These are phyloP conservation scores for Cordyceps javanica DNA, from an alignment of 2,329 filamentous ascomycete genomes.

Conservation along the genomic window DNA sequence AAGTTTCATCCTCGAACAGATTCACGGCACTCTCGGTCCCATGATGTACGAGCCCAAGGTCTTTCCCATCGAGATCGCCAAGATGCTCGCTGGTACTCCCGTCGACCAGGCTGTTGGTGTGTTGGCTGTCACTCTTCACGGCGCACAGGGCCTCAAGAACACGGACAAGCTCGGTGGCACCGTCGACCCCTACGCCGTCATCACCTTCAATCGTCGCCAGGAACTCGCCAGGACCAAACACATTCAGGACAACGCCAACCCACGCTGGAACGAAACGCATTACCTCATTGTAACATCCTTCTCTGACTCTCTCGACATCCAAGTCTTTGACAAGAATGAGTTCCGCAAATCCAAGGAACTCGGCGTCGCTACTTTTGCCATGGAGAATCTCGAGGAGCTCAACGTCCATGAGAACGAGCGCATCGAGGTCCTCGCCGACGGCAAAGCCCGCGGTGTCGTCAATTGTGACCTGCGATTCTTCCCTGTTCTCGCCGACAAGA, in stretches of 20 bases:
- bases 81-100: slow-evolving; percentile 90
- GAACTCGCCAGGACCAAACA: slow-evolving; percentile 86
- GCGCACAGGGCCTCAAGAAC: slow-evolving; percentile 89
- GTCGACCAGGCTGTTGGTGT: slow-evolving; percentile 96
- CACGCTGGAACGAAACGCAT: slow-evolving; percentile 93
- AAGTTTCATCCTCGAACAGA: slow-evolving; percentile 89
- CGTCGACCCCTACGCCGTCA: slow-evolving; percentile 79
- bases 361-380: slow-evolving; percentile 74
- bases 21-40: slow-evolving; percentile 85
- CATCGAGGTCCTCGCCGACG: slow-evolving; percentile 77
- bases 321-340: slow-evolving; percentile 89
- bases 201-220: slow-evolving; percentile 78
- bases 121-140: slow-evolving; percentile 83
- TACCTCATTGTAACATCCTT: slow-evolving; percentile 92
- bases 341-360: slow-evolving; percentile 95
- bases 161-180: slow-evolving; percentile 88
- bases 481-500: slow-evolving; percentile 72
- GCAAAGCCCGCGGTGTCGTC: slow-evolving; percentile 74
- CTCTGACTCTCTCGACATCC: slow-evolving; percentile 78
- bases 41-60: slow-evolving; percentile 99
- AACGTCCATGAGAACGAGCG: slow-evolving; percentile 76
- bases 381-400: slow-evolving; percentile 75
- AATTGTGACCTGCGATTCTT: slow-evolving; percentile 88
- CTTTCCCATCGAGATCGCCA: slow-evolving; percentile 96
- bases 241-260: slow-evolving; percentile 75